Evolutionary conservation across 805 yeast genomes (phyloP), one percentile per base, ranked within the genome.

Genomic region (Suhomyces emberorum): DNA sequence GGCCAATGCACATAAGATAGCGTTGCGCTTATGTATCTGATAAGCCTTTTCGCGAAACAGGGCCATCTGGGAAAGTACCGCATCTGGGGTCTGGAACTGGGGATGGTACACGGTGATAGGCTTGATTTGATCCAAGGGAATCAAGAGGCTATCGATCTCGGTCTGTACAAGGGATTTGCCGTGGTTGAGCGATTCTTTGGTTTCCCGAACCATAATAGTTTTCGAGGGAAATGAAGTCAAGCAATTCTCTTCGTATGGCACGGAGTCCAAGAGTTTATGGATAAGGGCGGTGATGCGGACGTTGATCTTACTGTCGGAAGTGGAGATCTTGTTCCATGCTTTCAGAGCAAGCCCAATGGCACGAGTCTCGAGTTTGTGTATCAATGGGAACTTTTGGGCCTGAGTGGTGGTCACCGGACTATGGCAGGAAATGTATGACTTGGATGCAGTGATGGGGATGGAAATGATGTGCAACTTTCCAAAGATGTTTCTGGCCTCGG

Each of bases 221-320:
- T 76, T 72, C 3, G 88, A 78, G 1, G 98, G 97, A 16, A 91
- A 75, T 2, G 91, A 75, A 42, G 78, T 69, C 41, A 89, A 65
- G 30, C 88, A 76, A 49, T 77, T 74, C 52, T 89, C 98, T 46
- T 81, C 79, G 76, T 91, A 89, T 2, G 91, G 87, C 5, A 85
- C 77, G 15, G 77, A 69, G 35, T 76, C 73, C 46, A 88, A 57
- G 26, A 83, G 66, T 37, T 55, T 57, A 28, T 75, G 70, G 11
- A 81, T 74, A 43, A 66, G 65, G 3, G 52, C 34, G 2, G 83
- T 88, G 30, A 88, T 72, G 36, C 66, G 70, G 44, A 72, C 64
- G 56, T 87, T 87, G 49, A 82, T 60, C 7, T 65, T 52, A 25
- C 67, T 61, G 2, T 79, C 69, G 1, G 95, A 82, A 1, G 59